phyloP scores from a whole-genome alignment of 345 rosid species.

The Linum trigynum region DNA sequence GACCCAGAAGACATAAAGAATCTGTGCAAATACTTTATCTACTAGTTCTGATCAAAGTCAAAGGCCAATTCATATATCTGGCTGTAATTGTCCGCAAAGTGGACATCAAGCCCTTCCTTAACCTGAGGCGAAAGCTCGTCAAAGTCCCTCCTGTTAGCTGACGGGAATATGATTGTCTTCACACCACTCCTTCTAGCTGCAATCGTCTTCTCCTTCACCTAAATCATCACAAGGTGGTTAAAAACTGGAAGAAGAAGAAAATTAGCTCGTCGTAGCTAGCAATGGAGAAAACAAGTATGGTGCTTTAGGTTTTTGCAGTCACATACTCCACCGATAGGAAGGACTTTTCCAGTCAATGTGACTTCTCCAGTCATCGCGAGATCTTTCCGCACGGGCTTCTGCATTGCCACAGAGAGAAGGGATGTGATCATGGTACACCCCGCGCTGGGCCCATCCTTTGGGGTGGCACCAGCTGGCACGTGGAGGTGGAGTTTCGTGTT shows the following conservation, averaged over 20 bases:
- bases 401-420: slow-evolving; percentile 78
- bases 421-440: slow-evolving; percentile 99
- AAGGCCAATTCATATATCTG: slow-evolving; percentile 67
- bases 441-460: slow-evolving; percentile 97
- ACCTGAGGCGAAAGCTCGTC: slow-evolving; percentile 85
- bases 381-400: slow-evolving; percentile 61
- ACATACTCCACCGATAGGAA: slow-evolving; percentile 99
- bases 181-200: slow-evolving; percentile 87
- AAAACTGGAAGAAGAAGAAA: not conserved
- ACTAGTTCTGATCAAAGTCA: slow-evolving; percentile 21
- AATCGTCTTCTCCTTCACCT: slow-evolving; percentile 96
- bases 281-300: not conserved
- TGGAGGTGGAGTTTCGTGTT: slow-evolving; percentile 90
- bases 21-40: slow-evolving; percentile 13
- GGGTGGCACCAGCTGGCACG: slow-evolving; percentile 98
- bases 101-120: slow-evolving; percentile 87
- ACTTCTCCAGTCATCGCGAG: slow-evolving; percentile 99
- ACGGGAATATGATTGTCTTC: slow-evolving; percentile 79
- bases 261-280: not conserved
- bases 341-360: slow-evolving; percentile 77
- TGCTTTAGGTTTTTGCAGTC: not conserved
- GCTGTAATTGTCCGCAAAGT: slow-evolving; percentile 69
- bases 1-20: slow-evolving; percentile 5
- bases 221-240: not conserved
- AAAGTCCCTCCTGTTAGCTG: slow-evolving; percentile 82